Evolutionary conservation across 305 asterid species (phyloP).

Genomic region (Fraxinus floribunda): DNA sequence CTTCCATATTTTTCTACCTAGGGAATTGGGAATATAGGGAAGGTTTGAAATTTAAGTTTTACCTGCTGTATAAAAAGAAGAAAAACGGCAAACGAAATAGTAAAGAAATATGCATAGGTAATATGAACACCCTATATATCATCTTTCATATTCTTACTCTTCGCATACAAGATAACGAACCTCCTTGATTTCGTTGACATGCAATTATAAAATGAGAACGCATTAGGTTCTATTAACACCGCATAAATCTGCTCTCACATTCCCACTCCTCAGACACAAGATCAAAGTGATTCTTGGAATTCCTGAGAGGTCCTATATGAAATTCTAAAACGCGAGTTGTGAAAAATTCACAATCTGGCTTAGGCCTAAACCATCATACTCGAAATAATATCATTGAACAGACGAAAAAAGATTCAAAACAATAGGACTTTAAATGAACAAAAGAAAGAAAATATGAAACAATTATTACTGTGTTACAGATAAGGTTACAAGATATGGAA

Average conservation of each 20-base stretch:
- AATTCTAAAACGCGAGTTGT: background rate
- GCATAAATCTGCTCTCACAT: background rate
- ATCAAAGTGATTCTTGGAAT: background rate
- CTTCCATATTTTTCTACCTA: background rate
- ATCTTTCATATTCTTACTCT: background rate
- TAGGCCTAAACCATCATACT: background rate
- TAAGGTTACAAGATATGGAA: conserved; percentile 16
- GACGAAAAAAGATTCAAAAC: conserved; percentile 1
- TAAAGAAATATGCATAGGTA: background rate
- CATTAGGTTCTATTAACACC: background rate
- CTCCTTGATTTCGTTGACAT: background rate
- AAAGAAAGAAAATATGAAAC: conserved; percentile 12
- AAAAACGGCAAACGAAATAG: background rate
- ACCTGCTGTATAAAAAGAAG: background rate
- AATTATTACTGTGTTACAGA: conserved; percentile 24
- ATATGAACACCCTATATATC: background rate
- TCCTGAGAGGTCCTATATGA: background rate
- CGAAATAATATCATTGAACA: background rate
- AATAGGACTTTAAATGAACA: background rate
- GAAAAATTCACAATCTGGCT: background rate
- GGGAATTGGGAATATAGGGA: background rate
- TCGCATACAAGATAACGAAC: background rate
- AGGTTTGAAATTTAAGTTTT: background rate
- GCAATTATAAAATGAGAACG: background rate
- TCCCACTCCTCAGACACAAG: background rate